Percentiles rank a stretch among this genome's conserved stretches.
Evolutionary conservation across 495 filamentous ascomycete species (phyloP).

Genomic region (Lasiosphaeria ovina): DNA sequence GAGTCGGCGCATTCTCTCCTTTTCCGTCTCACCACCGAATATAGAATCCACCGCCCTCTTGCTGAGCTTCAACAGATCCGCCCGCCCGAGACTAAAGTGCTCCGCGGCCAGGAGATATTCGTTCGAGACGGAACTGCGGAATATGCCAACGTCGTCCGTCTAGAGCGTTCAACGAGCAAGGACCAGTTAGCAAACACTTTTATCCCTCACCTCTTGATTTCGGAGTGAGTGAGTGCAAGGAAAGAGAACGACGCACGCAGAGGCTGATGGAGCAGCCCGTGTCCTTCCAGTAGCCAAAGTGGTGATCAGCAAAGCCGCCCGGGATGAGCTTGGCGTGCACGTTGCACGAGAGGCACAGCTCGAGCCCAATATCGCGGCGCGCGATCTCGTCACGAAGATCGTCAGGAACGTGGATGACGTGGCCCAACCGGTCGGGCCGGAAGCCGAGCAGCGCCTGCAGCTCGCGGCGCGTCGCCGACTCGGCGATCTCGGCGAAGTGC

Average conservation of each 20-base stretch:
- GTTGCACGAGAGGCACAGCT: constrained; percentile 80
- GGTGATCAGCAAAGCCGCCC: constrained; percentile 65
- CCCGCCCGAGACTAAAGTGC: constrained; percentile 60
- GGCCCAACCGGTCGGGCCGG: constrained; percentile 68
- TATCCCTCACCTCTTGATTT: not conserved
- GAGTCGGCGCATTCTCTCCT: constrained; percentile 52
- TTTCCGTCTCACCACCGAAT: constrained; percentile 63
- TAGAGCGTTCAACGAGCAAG: constrained; percentile 30
- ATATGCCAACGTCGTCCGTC: constrained; percentile 88
- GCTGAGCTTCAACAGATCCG: constrained; percentile 57
- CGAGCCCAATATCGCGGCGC: constrained; percentile 57
- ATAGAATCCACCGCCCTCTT: constrained; percentile 58
- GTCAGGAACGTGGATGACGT: constrained; percentile 72
- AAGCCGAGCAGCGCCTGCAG: constrained; percentile 61
- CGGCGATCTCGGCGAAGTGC: constrained; percentile 72
- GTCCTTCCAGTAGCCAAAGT: constrained; percentile 1
- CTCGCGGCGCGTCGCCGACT: constrained; percentile 54
- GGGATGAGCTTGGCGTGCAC: constrained; percentile 70
- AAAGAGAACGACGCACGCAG: constrained; percentile 24
- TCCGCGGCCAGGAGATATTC: constrained; percentile 73
- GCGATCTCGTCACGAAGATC: constrained; percentile 47
- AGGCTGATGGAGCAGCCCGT: not conserved
- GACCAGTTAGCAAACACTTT: constrained; percentile 4
- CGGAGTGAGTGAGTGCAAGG: constrained; percentile 3
- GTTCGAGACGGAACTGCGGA: constrained; percentile 74